These are phyloP conservation scores for Wilcoxina mikolae DNA, from an alignment of 495 filamentous ascomycete genomes.

Conservation along the genomic window DNA sequence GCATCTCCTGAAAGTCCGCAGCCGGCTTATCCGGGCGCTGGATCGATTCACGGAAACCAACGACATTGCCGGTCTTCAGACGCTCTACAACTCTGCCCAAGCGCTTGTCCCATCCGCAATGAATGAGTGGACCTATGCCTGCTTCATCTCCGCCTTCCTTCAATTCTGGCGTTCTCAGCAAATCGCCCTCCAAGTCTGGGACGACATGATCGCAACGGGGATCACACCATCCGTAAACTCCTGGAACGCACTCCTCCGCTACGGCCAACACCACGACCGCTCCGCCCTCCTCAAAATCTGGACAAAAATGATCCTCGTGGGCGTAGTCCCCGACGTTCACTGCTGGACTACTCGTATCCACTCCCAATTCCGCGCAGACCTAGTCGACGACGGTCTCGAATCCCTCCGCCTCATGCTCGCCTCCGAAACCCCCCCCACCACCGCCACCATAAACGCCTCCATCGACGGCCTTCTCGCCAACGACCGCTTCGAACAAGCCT, in stretches of 20 bases:
- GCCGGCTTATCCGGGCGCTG: slow-evolving; percentile 8
- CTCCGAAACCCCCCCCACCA: slow-evolving; percentile 38
- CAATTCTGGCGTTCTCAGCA: neutral
- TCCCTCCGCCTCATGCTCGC: slow-evolving; percentile 15
- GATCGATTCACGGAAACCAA: slow-evolving; percentile 6
- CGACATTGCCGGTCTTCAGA: slow-evolving; percentile 1
- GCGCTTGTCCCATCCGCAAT: neutral
- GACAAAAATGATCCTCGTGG: slow-evolving; percentile 15
- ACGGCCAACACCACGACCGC: slow-evolving; percentile 8
- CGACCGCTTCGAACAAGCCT: slow-evolving; percentile 31
- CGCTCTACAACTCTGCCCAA: slow-evolving; percentile 8
- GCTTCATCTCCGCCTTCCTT: slow-evolving; percentile 20
- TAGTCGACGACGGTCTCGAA: slow-evolving; percentile 15
- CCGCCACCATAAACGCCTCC: slow-evolving; percentile 47
- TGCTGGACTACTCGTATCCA: slow-evolving; percentile 25
- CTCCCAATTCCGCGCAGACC: slow-evolving; percentile 10
- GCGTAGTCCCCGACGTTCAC: slow-evolving; percentile 18
- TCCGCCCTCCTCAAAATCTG: slow-evolving; percentile 13
- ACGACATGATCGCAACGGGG: slow-evolving; percentile 19
- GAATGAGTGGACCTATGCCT: slow-evolving; percentile 9
- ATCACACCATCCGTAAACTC: slow-evolving; percentile 12
- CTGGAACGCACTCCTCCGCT: slow-evolving; percentile 22
- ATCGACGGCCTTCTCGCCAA: slow-evolving; percentile 38
- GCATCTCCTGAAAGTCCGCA: slow-evolving; percentile 5
- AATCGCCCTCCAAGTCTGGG: slow-evolving; percentile 14